A percentile compares a stretch with the other conserved stretches of the same genome.
phyloP scores from a whole-genome alignment of 2,329 filamentous ascomycete genomes.

The Alternaria sp. region DNA sequence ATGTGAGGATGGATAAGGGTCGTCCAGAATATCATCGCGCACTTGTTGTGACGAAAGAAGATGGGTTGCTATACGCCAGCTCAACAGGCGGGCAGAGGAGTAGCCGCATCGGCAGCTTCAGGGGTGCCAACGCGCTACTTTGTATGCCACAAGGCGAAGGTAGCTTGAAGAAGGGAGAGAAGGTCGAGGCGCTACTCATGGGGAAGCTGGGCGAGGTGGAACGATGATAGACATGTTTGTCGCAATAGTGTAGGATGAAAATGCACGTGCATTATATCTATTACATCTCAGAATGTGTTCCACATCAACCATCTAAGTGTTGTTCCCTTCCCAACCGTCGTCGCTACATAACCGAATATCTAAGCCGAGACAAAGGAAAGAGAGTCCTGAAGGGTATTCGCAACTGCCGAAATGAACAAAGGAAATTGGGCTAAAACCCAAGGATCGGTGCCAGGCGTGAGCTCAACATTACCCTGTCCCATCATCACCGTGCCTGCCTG shows the following conservation, averaged over 20 bases:
- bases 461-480: background rate
- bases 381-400: background rate
- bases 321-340: background rate
- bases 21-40: constrained; percentile 92
- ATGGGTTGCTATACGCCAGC: constrained; percentile 73
- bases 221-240: background rate
- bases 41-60: constrained; percentile 66
- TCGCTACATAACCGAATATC: background rate
- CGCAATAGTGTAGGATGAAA: background rate
- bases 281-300: background rate
- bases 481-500: background rate
- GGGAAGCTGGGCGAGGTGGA: constrained; percentile 19
- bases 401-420: background rate
- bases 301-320: background rate
- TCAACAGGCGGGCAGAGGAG: constrained; percentile 93
- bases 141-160: constrained; percentile 72
- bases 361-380: background rate
- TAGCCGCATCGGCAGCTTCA: constrained; percentile 85
- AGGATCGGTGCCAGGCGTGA: background rate
- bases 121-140: constrained; percentile 84
- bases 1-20: constrained; percentile 74
- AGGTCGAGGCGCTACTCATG: constrained; percentile 82
- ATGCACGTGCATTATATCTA: background rate
- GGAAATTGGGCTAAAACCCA: background rate
- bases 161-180: constrained; percentile 70